Conservation (phyloP, 2,329 filamentous ascomycete species). For the Aspergillus sp. region DNA sequence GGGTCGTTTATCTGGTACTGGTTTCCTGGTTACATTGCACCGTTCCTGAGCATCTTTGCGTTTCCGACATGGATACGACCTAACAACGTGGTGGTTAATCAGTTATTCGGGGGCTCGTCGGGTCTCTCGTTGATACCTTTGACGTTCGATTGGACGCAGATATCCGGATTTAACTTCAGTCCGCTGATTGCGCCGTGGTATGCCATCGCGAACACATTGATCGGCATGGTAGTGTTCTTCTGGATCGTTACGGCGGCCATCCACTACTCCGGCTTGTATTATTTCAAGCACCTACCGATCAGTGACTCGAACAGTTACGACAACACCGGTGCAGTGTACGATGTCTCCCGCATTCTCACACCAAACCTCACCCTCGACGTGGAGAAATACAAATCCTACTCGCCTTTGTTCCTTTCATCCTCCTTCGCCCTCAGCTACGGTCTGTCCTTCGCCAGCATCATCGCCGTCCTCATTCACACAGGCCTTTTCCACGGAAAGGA, state of each 20-base stretch:
- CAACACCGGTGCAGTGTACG: constrained; percentile 48
- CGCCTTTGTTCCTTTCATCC: constrained; percentile 51
- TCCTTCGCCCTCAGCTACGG: constrained; percentile 50
- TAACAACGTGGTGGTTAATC: constrained; percentile 61
- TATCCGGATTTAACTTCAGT: constrained; percentile 61
- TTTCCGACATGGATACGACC: constrained; percentile 67
- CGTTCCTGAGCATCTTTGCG: constrained; percentile 47
- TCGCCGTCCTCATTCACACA: constrained; percentile 34
- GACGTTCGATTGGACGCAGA: constrained; percentile 71
- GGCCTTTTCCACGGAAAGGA: constrained; percentile 16
- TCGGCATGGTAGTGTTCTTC: constrained; percentile 61
- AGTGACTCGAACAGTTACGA: constrained; percentile 24
- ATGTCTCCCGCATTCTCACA: constrained; percentile 53
- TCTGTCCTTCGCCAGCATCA: constrained; percentile 56
- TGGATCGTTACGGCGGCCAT: constrained; percentile 53
- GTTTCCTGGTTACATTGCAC: constrained; percentile 25
- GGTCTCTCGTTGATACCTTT: constrained; percentile 64
- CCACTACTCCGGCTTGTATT: constrained; percentile 62
- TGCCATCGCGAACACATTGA: constrained; percentile 65
- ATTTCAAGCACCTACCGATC: constrained; percentile 38
- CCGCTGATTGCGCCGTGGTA: constrained; percentile 67
- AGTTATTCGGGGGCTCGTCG: constrained; percentile 63
- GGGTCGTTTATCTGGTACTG: constrained; percentile 20
- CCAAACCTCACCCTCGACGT: constrained; percentile 48
- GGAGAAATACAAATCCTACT: constrained; percentile 53